Evolutionary conservation across 1,284 basidiomycete species (phyloP), one percentile per base, ranked within the genome.

Genomic region (Marasmius oreades): DNA sequence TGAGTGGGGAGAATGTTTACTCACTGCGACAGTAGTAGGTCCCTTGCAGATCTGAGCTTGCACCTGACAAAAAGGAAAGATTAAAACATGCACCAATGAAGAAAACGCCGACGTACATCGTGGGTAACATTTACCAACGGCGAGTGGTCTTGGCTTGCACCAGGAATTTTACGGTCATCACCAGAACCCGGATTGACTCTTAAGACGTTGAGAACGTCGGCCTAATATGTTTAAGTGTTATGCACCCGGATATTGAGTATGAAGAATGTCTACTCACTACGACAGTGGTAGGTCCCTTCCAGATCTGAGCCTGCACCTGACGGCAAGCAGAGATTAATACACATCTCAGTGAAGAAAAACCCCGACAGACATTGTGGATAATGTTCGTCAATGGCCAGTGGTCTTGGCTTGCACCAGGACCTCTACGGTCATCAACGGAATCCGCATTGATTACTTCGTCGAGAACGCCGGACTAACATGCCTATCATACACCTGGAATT

Each of bases 381-480:
- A 69, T 52, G 43, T 70, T 70, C 2, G 62, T 66, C 8, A 70
- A 47, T 7, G 58, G 53, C 5, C 69, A 63, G 36, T 69, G 68
- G 2, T 60, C 67, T 51, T 70, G 61, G 1, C 56, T 56, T 26
- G 61, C 57, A 24, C 61, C 58, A 20, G 62, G 60, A n/a, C 61
- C 59, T 11, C 61, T 58, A n/a, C n/a, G n/a, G n/a, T n/a, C n/a
- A n/a, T n/a, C n/a, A n/a, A n/a, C n/a, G n/a, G n/a, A n/a, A n/a
- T n/a, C n/a, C n/a, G n/a, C n/a, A n/a, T n/a, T n/a, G n/a, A n/a
- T n/a, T n/a, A n/a, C n/a, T n/a, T n/a, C n/a, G n/a, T n/a, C n/a
- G n/a, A n/a, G n/a, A n/a, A n/a, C n/a, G n/a, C n/a, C n/a, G n/a
- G n/a, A n/a, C n/a, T n/a, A n/a, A n/a, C n/a, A n/a, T n/a, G n/a